A percentile compares a stretch with the other conserved stretches of the same genome.
These are phyloP conservation scores for Ustilago loliicola DNA, from an alignment of 1,284 basidiomycete genomes.

Conservation along the genomic window DNA sequence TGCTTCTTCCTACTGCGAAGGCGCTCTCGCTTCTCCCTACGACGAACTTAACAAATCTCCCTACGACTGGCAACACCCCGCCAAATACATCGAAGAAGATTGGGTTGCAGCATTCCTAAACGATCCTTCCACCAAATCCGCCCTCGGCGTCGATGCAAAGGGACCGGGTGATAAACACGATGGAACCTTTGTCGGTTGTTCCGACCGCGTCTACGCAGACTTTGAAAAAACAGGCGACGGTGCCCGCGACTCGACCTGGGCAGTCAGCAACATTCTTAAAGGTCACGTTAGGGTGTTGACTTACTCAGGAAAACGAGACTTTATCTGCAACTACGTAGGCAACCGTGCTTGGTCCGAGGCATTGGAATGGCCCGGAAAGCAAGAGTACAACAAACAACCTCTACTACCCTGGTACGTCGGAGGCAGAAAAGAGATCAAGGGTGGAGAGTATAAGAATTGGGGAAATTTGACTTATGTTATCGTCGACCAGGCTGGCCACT, in stretches of 20 bases:
- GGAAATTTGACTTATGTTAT: conserved; percentile 60
- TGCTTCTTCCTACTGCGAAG: conserved; percentile 62
- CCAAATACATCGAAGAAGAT: conserved; percentile 63
- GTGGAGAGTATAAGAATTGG: conserved; percentile 53
- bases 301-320: conserved; percentile 63
- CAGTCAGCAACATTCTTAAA: conserved; percentile 55
- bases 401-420: conserved; percentile 57
- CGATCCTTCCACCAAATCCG: conserved; percentile 40
- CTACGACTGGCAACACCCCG: conserved; percentile 64
- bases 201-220: conserved; percentile 60
- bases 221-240: conserved; percentile 68
- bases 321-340: conserved; percentile 68
- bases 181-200: conserved; percentile 67
- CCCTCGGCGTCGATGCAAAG: conserved; percentile 60
- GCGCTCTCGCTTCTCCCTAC: conserved; percentile 57
- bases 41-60: conserved; percentile 52
- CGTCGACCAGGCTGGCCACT: conserved; percentile 65
- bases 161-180: conserved; percentile 65
- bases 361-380: conserved; percentile 56
- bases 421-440: conserved; percentile 18
- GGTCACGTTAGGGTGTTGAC: conserved; percentile 59
- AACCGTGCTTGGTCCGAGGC: conserved; percentile 61
- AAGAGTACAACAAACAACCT: conserved; percentile 50
- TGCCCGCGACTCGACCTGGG: conserved; percentile 63
- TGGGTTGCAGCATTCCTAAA: conserved; percentile 67